A percentile compares a stretch with the other conserved stretches of the same genome.
Conservation (phyloP, 108 stramenopile genomes). For the Fragilariopsis cylindrus region DNA sequence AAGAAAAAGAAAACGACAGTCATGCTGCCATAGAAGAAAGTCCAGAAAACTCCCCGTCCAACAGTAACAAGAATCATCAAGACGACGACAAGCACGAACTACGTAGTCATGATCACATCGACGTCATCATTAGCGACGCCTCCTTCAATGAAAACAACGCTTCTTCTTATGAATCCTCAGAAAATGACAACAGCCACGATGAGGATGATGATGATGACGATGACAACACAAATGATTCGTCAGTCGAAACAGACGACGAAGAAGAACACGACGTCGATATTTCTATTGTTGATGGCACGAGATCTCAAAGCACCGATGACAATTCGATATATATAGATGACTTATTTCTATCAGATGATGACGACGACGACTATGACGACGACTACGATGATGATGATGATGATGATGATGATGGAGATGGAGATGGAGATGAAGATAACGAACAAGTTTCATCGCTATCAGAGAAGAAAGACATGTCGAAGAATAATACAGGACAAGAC, state of each 20-base stretch:
- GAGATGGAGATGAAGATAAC: not conserved
- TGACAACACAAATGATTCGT: slow-evolving; percentile 13
- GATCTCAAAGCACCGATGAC: no score
- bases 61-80: not conserved
- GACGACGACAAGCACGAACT: not conserved
- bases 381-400: not conserved
- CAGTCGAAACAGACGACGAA: slow-evolving; percentile 17
- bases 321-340: not conserved
- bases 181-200: slow-evolving; percentile 3
- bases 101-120: not conserved
- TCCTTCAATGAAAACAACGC: not conserved
- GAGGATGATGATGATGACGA: slow-evolving; percentile 7
- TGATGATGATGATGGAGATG: not conserved
- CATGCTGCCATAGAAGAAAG: not conserved
- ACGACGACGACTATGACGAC: not conserved
- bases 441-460: not conserved
- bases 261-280: not conserved
- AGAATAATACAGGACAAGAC: not conserved
- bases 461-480: not conserved
- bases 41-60: no score
- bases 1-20: not conserved
- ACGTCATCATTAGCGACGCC: not conserved
- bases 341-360: not conserved
- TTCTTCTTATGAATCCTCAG: slow-evolving; percentile 4
- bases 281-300: no score